Evolutionary conservation across 768 basidiomycete genomes (phyloP).

Genomic region (Collybiopsis confluens): DNA sequence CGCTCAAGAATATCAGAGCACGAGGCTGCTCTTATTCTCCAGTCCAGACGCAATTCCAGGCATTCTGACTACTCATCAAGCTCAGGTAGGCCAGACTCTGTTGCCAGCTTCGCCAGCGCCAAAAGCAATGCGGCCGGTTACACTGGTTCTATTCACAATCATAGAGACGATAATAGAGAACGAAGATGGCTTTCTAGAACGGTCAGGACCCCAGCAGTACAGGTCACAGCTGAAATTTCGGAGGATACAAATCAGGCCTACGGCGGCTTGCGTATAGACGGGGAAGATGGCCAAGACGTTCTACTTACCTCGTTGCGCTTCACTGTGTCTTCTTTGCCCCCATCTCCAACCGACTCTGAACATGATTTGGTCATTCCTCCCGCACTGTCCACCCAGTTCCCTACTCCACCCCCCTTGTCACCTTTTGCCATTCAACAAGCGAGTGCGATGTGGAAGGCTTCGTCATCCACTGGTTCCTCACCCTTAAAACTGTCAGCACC

Average conservation of each 20-base stretch:
- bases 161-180: background rate
- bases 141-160: background rate
- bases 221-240: background rate
- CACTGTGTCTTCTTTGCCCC: slow-evolving; percentile 6
- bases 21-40: background rate
- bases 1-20: slow-evolving; percentile 4
- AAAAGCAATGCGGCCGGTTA: background rate
- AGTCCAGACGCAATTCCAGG: slow-evolving; percentile 1
- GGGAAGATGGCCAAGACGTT: background rate
- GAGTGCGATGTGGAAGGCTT: background rate
- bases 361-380: background rate
- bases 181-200: background rate
- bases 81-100: slow-evolving; percentile 3
- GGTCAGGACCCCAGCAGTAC: background rate
- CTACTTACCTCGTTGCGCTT: slow-evolving; percentile 4
- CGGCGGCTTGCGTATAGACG: slow-evolving; percentile 3
- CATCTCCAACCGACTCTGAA: slow-evolving; percentile 2
- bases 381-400: background rate
- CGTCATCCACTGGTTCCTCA: background rate
- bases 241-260: slow-evolving; percentile 7
- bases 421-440: slow-evolving; percentile 1
- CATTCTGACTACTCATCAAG: background rate
- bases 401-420: slow-evolving; percentile 1
- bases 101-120: slow-evolving; percentile 2
- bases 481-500: background rate